Percentiles rank a stretch among this genome's conserved stretches.
Conservation (phyloP, 2,329 filamentous ascomycete genomes). For the Magnaporthiopsis rhizophila region DNA sequence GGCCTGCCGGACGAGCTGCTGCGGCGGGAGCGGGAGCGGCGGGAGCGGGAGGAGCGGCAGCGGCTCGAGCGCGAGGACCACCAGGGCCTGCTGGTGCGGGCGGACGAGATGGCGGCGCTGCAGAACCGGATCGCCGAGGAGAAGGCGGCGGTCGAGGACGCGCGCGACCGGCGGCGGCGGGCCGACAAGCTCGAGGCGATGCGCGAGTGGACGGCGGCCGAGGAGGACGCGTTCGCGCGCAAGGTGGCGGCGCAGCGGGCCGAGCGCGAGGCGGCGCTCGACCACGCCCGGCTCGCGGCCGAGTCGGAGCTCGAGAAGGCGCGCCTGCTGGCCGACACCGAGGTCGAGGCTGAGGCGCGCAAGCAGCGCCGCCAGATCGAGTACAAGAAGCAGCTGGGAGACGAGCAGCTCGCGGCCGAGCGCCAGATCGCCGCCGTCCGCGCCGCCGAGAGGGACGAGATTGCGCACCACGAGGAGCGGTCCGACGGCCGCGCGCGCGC, state of each 20-base stretch:
- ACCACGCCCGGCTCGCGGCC: slow-evolving; percentile 39
- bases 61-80: slow-evolving; percentile 42
- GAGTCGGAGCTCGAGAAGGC: slow-evolving; percentile 36
- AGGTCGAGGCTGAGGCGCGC: slow-evolving; percentile 35
- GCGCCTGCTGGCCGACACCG: slow-evolving; percentile 36
- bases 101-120: slow-evolving; percentile 41
- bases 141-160: slow-evolving; percentile 44
- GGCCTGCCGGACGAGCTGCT: slow-evolving; percentile 44
- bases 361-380: slow-evolving; percentile 36
- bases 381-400: slow-evolving; percentile 39
- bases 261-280: slow-evolving; percentile 27
- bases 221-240: slow-evolving; percentile 34
- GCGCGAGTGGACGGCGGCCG: slow-evolving; percentile 35
- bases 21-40: slow-evolving; percentile 41
- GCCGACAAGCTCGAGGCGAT: slow-evolving; percentile 35
- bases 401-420: slow-evolving; percentile 39
- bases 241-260: slow-evolving; percentile 27
- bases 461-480: slow-evolving; percentile 38
- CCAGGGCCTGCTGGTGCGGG: slow-evolving; percentile 36
- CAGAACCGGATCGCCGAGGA: slow-evolving; percentile 42
- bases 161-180: slow-evolving; percentile 37
- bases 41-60: slow-evolving; percentile 35
- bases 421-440: slow-evolving; percentile 40
- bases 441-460: slow-evolving; percentile 41
- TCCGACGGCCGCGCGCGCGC: slow-evolving; percentile 37